These are phyloP conservation scores for Capsaspora owczarzaki DNA, from an alignment of 78 protist species.

Conservation along the genomic window DNA sequence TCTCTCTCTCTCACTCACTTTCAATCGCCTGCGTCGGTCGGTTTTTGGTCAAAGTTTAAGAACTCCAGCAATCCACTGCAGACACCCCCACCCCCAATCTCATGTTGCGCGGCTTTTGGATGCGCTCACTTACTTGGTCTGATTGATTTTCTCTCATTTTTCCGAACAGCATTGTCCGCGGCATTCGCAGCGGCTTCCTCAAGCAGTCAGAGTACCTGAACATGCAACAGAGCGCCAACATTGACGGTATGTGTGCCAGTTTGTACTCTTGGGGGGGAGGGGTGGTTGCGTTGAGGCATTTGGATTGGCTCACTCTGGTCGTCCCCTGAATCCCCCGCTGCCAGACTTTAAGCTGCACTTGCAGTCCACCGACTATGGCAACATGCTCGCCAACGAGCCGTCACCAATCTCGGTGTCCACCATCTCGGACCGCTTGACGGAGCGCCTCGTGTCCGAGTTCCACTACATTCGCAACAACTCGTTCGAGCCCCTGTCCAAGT, in stretches of 20 bases:
- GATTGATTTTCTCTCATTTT: too few relatives aligned
- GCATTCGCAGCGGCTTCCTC: constrained; percentile 68
- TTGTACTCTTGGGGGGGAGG: too few relatives aligned
- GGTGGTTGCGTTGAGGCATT: too few relatives aligned
- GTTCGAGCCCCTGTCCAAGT: constrained; percentile 82
- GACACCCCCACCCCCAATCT: too few relatives aligned
- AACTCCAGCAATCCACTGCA: not conserved
- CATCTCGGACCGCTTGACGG: constrained; percentile 38
- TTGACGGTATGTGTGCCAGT: constrained; percentile 68
- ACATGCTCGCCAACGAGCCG: constrained; percentile 85
- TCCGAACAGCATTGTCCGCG: constrained; percentile 40
- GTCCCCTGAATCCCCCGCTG: too few relatives aligned
- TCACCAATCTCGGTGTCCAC: constrained; percentile 75
- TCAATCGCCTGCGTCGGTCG: not conserved
- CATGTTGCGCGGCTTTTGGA: too few relatives aligned
- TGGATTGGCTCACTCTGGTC: too few relatives aligned
- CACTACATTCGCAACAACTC: constrained; percentile 70
- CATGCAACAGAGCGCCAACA: constrained; percentile 87
- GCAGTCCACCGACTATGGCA: constrained; percentile 84
- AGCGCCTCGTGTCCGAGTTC: constrained; percentile 77
- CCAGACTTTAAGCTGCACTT: constrained; percentile 89
- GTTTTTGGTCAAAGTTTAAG: not conserved
- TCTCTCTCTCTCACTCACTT: not conserved
- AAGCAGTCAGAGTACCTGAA: constrained; percentile 75
- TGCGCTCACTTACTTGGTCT: too few relatives aligned